Percentiles rank a stretch among this genome's conserved stretches.
Conservation (phyloP, 768 basidiomycete species). For the Termitomyces sp. region DNA sequence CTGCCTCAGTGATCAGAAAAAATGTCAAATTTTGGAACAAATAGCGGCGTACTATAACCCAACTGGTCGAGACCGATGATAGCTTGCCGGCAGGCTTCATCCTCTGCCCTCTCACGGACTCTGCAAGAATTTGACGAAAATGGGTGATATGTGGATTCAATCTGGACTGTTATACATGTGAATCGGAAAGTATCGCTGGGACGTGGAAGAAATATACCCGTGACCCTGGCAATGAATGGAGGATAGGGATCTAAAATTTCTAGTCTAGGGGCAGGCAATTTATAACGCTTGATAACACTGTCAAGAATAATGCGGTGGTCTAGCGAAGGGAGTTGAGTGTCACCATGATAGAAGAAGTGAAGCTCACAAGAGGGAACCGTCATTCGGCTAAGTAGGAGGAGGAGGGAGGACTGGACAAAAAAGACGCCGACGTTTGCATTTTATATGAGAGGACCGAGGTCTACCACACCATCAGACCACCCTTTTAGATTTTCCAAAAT, state of each 20-base stretch:
- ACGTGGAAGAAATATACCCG: background rate
- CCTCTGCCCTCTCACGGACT: background rate
- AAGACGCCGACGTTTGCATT: background rate
- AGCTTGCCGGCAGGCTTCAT: background rate
- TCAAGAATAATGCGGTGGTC: constrained; percentile 2
- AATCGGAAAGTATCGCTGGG: background rate
- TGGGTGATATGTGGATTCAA: background rate
- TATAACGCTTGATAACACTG: background rate
- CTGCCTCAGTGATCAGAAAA: background rate
- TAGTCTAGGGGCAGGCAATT: background rate
- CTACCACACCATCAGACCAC: too few species aligned
- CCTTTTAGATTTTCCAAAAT: background rate
- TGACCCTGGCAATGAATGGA: background rate
- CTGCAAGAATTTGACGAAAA: background rate
- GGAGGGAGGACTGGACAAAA: background rate
- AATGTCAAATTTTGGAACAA: background rate
- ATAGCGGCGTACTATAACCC: background rate
- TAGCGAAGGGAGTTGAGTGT: background rate
- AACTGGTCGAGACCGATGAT: background rate
- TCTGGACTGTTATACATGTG: background rate
- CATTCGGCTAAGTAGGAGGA: background rate
- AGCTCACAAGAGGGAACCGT: background rate
- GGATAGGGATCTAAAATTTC: background rate
- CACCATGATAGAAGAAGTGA: background rate
- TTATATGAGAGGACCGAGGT: background rate